Conservation (phyloP, 2,329 filamentous ascomycete genomes). For the Pseudogymnoascus destructans region DNA sequence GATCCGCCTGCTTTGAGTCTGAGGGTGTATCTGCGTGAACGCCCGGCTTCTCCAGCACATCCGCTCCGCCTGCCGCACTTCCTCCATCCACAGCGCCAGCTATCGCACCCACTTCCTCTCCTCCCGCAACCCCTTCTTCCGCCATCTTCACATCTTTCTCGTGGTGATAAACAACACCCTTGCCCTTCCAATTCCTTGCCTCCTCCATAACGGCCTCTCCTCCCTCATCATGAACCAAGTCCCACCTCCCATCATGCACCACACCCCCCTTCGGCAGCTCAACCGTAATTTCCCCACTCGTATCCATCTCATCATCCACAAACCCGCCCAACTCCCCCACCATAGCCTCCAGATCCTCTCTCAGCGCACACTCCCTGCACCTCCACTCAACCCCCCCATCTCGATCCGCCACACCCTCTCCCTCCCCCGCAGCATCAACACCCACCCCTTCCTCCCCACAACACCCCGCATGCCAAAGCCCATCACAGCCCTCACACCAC, state of each 20-base stretch:
- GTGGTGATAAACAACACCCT: neutral
- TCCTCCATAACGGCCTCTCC: conserved; percentile 13
- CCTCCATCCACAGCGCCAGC: neutral
- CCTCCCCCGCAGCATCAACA: neutral
- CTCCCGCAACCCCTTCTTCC: conserved; percentile 13
- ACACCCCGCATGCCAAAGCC: neutral
- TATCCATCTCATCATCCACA: neutral
- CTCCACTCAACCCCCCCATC: neutral
- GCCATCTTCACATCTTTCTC: neutral
- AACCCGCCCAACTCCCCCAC: neutral
- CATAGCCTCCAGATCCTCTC: neutral
- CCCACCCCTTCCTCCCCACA: neutral
- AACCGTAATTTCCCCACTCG: neutral
- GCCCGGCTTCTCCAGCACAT: neutral
- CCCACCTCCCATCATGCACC: conserved; percentile 12
- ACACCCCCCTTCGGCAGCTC: neutral
- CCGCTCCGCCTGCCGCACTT: neutral
- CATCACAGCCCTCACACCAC: neutral
- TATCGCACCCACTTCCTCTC: neutral
- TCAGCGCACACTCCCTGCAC: conserved; percentile 1
- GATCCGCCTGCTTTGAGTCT: neutral
- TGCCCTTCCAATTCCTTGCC: conserved; percentile 13
- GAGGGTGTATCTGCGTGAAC: neutral
- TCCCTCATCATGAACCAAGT: conserved; percentile 12
- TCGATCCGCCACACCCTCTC: neutral